Evolutionary conservation across 2,329 filamentous ascomycete species (phyloP), one percentile per base, ranked within the genome.

Genomic region (Fusarium vanettenii): DNA sequence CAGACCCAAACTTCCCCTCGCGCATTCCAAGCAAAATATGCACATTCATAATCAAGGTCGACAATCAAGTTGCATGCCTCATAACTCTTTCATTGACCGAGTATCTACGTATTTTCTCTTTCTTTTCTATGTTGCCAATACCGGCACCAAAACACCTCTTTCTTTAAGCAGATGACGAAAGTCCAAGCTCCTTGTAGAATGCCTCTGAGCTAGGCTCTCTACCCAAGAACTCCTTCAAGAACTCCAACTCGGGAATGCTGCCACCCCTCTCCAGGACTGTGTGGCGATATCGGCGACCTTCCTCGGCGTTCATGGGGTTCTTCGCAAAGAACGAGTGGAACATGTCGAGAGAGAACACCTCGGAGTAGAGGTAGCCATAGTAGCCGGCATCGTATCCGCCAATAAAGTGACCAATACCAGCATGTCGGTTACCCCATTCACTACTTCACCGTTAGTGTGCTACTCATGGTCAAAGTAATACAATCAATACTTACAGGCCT

Each of bases 281-380:
- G 82, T 95, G 92, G 64, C 94, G 88, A 84, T 96, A 97, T 68
- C 93, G 85, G 16, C 94, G 87, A 2, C 94, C 94, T 80, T 95
- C 90, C 74, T 89, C 89, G 35, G 87, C 88, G 81, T 95, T 90
- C 93, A 96, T 95, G 0, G 94, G 94, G 81, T 95, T 87, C 76
- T 89, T 87, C 85, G 92, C 92, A 85, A 97, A 97, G 56, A 93
- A 92, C 0, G 89, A 89, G 84, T 94, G 91, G 87, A 96, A 97
- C 93, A 97, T 96, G 83, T 97, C 94, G 29, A 92, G 89, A 25
- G 92, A 94, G 84, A 95, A 97, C 20, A 97, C 94, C 81, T 94
- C 90, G 1, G 92, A 94, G 73, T 90, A 92, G 37, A 93, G 84
- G 80, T 93, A 93, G 77, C 91, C 91, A 82, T 97, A 97, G 85